Percentiles rank a stretch among this genome's conserved stretches.
Evolutionary conservation across 176 grass and related monocot species (phyloP).

Genomic region (Secale cereale): DNA sequence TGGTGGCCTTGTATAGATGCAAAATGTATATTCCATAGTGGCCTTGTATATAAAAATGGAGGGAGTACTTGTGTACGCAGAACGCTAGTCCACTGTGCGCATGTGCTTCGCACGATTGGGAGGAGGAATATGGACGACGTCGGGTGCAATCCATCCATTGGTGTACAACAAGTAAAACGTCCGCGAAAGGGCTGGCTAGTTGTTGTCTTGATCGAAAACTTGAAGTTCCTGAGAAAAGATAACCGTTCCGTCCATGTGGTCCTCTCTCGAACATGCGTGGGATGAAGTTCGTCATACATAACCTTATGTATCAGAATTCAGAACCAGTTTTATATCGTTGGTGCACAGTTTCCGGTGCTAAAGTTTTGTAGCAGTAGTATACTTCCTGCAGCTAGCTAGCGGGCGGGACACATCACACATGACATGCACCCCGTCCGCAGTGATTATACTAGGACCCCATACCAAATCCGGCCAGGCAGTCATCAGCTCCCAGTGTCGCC

Average conservation of each 20-base stretch:
- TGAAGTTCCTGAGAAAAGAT: background rate
- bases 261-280: background rate
- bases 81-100: background rate
- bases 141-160: background rate
- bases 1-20: no score
- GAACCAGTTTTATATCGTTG: background rate
- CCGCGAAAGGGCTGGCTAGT: background rate
- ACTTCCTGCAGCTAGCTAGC: background rate
- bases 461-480: background rate
- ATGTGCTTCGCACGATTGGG: background rate
- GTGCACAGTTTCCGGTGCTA: background rate
- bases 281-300: background rate
- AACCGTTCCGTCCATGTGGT: background rate
- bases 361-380: no score
- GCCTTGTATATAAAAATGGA: no score
- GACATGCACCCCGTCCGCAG: background rate
- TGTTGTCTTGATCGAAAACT: background rate
- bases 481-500: no score
- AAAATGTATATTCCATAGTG: no score
- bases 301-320: no score
- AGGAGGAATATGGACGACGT: background rate
- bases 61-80: background rate
- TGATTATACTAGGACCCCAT: background rate
- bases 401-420: no score
- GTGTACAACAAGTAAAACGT: background rate